These are phyloP conservation scores for Silene uniflora DNA, from an alignment of 148 eudicot genomes.

Conservation along the genomic window DNA sequence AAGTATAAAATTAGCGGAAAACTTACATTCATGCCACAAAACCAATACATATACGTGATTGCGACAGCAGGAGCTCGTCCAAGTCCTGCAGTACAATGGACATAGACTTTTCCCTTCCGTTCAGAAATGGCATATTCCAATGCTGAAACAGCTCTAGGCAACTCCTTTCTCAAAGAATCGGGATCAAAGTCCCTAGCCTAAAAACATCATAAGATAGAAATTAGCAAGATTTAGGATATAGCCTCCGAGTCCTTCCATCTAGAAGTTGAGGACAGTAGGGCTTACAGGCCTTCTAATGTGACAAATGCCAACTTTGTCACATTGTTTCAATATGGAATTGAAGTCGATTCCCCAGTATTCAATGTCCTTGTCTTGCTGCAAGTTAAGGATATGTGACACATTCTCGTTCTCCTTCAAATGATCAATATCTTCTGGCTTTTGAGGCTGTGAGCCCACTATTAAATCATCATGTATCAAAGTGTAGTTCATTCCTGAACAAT, in stretches of 20 bases:
- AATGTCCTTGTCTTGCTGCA: constrained; percentile 93
- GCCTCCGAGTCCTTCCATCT: neutral
- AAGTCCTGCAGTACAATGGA: constrained; percentile 94
- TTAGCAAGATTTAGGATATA: neutral
- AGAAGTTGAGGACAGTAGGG: neutral
- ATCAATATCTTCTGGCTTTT: constrained; percentile 84
- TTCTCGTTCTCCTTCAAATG: constrained; percentile 72
- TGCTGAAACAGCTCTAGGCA: constrained; percentile 83
- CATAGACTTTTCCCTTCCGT: constrained; percentile 77
- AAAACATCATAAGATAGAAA: constrained; percentile 6
- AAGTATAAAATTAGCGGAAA: neutral
- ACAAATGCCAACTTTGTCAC: constrained; percentile 48
- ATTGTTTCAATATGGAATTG: constrained; percentile 49
- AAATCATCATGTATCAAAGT: constrained; percentile 62
- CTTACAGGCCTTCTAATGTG: constrained; percentile 98
- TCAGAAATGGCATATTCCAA: constrained; percentile 82
- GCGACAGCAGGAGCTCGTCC: constrained; percentile 98
- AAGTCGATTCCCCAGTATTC: constrained; percentile 87
- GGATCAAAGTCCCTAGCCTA: constrained; percentile 95
- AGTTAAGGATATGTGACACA: constrained; percentile 74
- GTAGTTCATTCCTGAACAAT: constrained; percentile 83
- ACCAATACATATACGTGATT: constrained; percentile 95
- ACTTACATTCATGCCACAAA: constrained; percentile 77
- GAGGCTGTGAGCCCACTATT: constrained; percentile 98
- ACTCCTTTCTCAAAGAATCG: constrained; percentile 65